These are phyloP conservation scores for Graphilbum ipis-grandicollis DNA, from an alignment of 2,329 filamentous ascomycete genomes.

Conservation along the genomic window DNA sequence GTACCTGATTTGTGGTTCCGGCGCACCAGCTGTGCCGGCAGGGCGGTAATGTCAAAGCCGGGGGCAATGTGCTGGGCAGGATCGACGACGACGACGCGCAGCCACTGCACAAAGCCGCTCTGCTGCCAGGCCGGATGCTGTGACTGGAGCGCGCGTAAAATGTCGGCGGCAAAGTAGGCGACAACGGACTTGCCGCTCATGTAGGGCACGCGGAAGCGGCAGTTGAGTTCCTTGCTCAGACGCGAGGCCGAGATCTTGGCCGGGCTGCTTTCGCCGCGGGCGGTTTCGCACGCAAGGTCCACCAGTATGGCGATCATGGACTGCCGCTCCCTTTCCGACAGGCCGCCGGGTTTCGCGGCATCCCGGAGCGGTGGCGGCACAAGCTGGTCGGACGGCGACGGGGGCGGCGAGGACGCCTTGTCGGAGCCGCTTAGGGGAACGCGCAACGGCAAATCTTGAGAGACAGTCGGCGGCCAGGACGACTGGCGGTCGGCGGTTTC, in stretches of 20 bases:
- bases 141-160: constrained; percentile 19
- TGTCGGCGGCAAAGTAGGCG: constrained; percentile 24
- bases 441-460: no score
- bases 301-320: no score
- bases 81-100: constrained; percentile 14
- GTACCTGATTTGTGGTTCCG: constrained; percentile 7
- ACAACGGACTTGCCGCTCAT: constrained; percentile 20
- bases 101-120: constrained; percentile 17
- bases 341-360: no score
- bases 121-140: constrained; percentile 13
- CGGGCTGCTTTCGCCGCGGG: no score
- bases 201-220: constrained; percentile 24
- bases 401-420: not conserved
- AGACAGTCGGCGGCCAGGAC: no score
- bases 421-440: not conserved
- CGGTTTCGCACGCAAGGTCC: no score
- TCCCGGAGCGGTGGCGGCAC: not conserved
- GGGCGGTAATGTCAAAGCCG: constrained; percentile 9
- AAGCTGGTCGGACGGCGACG: not conserved
- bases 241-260: constrained; percentile 2
- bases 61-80: constrained; percentile 13
- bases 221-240: constrained; percentile 15
- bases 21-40: constrained; percentile 11
- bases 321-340: no score
- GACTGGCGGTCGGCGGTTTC: not conserved